These are phyloP conservation scores for Abrus precatorius DNA, from an alignment of 306 rosid genomes.

Conservation along the genomic window DNA sequence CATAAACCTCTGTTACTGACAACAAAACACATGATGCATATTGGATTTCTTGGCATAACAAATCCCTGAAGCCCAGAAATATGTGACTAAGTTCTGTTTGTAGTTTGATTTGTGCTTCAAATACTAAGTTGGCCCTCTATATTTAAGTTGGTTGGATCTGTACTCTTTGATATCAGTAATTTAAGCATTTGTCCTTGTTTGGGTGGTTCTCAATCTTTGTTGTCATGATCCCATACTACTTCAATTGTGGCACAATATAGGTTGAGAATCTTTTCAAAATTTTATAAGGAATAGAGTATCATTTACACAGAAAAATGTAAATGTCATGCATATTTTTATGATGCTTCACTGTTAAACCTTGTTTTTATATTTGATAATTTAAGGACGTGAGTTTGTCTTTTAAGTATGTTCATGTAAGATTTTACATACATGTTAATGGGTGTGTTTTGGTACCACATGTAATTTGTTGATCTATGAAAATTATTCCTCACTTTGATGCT, in stretches of 20 bases:
- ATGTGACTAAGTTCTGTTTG: background rate
- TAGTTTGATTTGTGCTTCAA: background rate
- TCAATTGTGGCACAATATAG: background rate
- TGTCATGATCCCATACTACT: background rate
- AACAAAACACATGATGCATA: background rate
- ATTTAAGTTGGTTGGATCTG: background rate
- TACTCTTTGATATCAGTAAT: background rate
- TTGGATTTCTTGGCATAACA: constrained; percentile 9
- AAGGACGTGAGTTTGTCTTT: background rate
- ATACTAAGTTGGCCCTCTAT: background rate
- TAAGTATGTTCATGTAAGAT: background rate
- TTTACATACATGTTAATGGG: background rate
- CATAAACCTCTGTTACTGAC: background rate
- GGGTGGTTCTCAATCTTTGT: background rate
- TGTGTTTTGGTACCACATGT: background rate
- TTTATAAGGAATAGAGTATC: background rate
- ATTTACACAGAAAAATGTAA: constrained; percentile 12
- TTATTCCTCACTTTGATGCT: constrained; percentile 23
- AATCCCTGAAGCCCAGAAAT: background rate
- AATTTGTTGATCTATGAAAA: background rate
- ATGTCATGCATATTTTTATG: background rate
- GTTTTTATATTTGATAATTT: background rate
- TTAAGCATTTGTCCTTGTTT: constrained; percentile 3
- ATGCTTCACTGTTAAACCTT: background rate
- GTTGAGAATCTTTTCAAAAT: background rate